Conservation (phyloP, 257 asterid genomes). For the Leonotis leonurus region DNA sequence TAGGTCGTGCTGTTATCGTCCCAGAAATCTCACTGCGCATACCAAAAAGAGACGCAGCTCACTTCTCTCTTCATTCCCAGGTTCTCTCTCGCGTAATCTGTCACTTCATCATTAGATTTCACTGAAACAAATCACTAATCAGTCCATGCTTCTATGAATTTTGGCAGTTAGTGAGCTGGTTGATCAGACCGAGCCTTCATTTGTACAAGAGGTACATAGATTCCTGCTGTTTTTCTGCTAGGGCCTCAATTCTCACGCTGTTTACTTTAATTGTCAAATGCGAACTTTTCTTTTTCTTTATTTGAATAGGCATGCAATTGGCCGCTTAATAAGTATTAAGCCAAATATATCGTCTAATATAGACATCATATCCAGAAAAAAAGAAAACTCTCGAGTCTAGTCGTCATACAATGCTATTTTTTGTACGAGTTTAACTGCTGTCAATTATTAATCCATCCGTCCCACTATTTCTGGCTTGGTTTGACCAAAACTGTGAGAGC, state of each 20-base stretch:
- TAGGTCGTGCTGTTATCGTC: slow-evolving; percentile 14
- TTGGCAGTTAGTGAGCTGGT: slow-evolving; percentile 32
- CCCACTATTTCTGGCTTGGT: too few species aligned
- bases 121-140: neutral
- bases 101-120: neutral
- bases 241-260: too few species aligned
- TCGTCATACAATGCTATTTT: neutral
- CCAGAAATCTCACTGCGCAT: slow-evolving; percentile 2
- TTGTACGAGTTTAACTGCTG: neutral
- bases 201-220: slow-evolving; percentile 28
- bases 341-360: neutral
- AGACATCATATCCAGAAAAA: neutral
- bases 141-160: neutral
- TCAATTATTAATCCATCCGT: neutral
- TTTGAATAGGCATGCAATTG: neutral
- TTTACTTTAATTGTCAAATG: neutral
- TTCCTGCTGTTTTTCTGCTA: neutral
- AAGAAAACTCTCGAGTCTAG: neutral
- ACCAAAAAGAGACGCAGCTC: slow-evolving; percentile 15
- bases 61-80: slow-evolving; percentile 28
- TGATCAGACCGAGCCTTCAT: slow-evolving; percentile 23
- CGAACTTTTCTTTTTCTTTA: neutral
- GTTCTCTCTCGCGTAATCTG: slow-evolving; percentile 12
- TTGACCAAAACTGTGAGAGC: too few species aligned
- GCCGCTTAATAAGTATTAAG: neutral